These are phyloP conservation scores for Colletotrichum gloeosporioides DNA, from an alignment of 2,329 filamentous ascomycete genomes.

Conservation along the genomic window DNA sequence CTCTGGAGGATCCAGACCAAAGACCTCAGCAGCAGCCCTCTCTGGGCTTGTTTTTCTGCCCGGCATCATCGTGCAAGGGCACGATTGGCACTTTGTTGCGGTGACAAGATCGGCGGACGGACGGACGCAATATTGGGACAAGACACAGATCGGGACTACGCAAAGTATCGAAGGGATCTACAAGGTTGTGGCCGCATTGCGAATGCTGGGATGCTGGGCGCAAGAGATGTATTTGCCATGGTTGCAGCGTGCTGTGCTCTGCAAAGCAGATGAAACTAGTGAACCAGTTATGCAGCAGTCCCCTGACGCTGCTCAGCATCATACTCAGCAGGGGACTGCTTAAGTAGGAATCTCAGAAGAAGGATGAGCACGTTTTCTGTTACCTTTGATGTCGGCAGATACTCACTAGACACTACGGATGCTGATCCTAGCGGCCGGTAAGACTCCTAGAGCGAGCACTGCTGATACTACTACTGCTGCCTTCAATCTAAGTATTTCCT, in stretches of 20 bases:
- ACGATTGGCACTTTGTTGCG: constrained; percentile 25
- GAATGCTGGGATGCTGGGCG: constrained; percentile 9
- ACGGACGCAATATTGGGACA: not conserved
- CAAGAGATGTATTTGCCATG: constrained; percentile 19
- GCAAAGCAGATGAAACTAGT: not conserved
- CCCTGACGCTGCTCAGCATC: too few species aligned
- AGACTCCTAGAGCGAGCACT: too few species aligned
- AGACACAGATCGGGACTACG: constrained; percentile 14
- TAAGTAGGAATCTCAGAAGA: too few species aligned
- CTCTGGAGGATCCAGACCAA: not conserved
- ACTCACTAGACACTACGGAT: too few species aligned
- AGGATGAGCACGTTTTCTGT: fast-evolving
- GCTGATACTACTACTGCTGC: too few species aligned
- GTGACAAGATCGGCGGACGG: constrained; percentile 13
- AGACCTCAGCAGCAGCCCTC: not conserved
- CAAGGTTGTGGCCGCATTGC: constrained; percentile 13
- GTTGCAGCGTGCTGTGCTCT: not conserved
- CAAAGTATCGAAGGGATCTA: constrained; percentile 19
- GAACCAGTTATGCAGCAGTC: too few species aligned
- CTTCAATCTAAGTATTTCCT: too few species aligned
- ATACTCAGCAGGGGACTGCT: too few species aligned
- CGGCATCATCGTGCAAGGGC: constrained; percentile 24
- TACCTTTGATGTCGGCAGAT: too few species aligned
- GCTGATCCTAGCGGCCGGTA: too few species aligned
- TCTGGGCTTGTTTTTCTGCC: constrained; percentile 16